Percentiles rank a stretch among this genome's conserved stretches.
phyloP scores from a whole-genome alignment of 495 filamentous ascomycete species.

The Cudoniella acicularis region DNA sequence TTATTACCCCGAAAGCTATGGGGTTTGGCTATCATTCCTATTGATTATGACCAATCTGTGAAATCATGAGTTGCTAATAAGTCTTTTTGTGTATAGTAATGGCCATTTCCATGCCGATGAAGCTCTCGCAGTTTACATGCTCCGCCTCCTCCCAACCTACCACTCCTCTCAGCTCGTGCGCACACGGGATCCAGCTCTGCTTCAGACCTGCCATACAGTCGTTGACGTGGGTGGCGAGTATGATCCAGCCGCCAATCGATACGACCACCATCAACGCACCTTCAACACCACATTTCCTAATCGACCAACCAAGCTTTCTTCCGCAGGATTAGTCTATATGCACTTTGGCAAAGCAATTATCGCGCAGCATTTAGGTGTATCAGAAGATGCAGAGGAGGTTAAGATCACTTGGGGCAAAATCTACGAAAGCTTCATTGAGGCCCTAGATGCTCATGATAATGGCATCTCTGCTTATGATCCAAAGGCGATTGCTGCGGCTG shows the following conservation, averaged over 20 bases:
- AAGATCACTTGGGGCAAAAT: constrained; percentile 78
- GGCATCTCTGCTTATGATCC: constrained; percentile 79
- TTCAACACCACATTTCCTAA: constrained; percentile 76
- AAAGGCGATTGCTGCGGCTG: constrained; percentile 55
- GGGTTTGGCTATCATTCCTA: not conserved
- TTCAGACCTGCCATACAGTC: constrained; percentile 84
- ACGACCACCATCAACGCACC: constrained; percentile 94
- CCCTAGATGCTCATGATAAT: constrained; percentile 96
- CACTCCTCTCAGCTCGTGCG: constrained; percentile 69
- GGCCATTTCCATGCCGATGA: constrained; percentile 99
- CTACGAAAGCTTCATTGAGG: constrained; percentile 91
- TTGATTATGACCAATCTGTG: too few relatives aligned
- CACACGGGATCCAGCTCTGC: constrained; percentile 75
- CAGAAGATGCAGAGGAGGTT: constrained; percentile 61
- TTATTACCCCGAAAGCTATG: not conserved
- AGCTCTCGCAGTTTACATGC: constrained; percentile 95
- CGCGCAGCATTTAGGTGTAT: constrained; percentile 59
- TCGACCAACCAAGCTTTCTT: constrained; percentile 81
- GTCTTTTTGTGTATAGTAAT: not conserved
- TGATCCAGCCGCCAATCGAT: constrained; percentile 68
- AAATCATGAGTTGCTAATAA: too few relatives aligned
- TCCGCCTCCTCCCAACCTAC: constrained; percentile 85
- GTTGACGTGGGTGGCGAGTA: constrained; percentile 96
- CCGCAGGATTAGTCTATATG: constrained; percentile 90
- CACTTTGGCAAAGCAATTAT: constrained; percentile 88